phyloP scores from a whole-genome alignment of 2,329 filamentous ascomycete genomes.

The Fusarium begoniae region DNA sequence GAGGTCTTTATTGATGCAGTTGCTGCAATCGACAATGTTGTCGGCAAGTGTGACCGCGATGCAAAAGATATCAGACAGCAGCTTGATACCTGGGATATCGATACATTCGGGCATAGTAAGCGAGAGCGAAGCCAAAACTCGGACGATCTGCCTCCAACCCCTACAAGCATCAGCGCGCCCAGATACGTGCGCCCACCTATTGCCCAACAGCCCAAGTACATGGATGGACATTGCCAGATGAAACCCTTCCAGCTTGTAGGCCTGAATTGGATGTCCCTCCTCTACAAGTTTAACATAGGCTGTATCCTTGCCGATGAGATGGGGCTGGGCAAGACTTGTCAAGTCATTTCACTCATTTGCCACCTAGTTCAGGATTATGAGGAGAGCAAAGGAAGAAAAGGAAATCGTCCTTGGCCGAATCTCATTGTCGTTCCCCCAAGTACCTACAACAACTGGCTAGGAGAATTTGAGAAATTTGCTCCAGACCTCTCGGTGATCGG shows the following conservation, averaged over 20 bases:
- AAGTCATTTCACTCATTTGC: slow-evolving; percentile 91
- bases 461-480: slow-evolving; percentile 89
- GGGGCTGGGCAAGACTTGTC: slow-evolving; percentile 95
- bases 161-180: slow-evolving; percentile 49
- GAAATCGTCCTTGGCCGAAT: slow-evolving; percentile 69
- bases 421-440: slow-evolving; percentile 92
- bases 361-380: slow-evolving; percentile 76
- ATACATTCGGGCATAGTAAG: slow-evolving; percentile 55
- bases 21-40: slow-evolving; percentile 83
- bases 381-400: slow-evolving; percentile 24
- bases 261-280: slow-evolving; percentile 89
- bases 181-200: slow-evolving; percentile 56
- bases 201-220: slow-evolving; percentile 74
- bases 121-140: slow-evolving; percentile 44
- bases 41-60: slow-evolving; percentile 77
- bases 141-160: slow-evolving; percentile 54
- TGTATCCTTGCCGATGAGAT: slow-evolving; percentile 98
- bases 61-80: slow-evolving; percentile 65
- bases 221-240: slow-evolving; percentile 79
- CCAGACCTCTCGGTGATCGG: slow-evolving; percentile 79
- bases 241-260: slow-evolving; percentile 96
- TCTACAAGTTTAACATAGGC: slow-evolving; percentile 82
- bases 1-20: slow-evolving; percentile 82
- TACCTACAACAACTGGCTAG: slow-evolving; percentile 94
- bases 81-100: slow-evolving; percentile 60